These are phyloP conservation scores for Xerocomus potaroensis DNA, from an alignment of 768 basidiomycete genomes.

Conservation along the genomic window DNA sequence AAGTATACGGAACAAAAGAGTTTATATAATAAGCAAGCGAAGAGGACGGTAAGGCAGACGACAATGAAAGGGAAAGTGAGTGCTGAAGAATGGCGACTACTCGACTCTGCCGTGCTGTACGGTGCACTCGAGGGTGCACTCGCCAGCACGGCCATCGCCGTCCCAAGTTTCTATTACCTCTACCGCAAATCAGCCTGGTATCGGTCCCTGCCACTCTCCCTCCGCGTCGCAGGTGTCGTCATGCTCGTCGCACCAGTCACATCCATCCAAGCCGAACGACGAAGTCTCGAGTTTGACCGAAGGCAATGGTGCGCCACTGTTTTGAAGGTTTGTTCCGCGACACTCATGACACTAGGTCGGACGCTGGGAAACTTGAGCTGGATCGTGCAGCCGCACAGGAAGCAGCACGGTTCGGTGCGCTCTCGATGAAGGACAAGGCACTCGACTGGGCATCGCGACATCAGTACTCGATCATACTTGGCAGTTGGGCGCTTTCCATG, in stretches of 20 bases:
- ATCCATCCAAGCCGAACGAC: slow-evolving; percentile 71
- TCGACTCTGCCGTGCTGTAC: slow-evolving; percentile 51
- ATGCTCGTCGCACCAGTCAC: slow-evolving; percentile 61
- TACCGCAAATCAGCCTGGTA: slow-evolving; percentile 56
- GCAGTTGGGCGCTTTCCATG: slow-evolving; percentile 70
- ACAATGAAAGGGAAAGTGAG: slow-evolving; percentile 30
- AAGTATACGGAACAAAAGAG: no score
- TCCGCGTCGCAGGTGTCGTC: slow-evolving; percentile 69
- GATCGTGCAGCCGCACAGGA: slow-evolving; percentile 37
- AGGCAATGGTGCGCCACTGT: slow-evolving; percentile 48
- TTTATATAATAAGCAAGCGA: no score
- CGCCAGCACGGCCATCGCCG: slow-evolving; percentile 43
- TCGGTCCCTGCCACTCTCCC: slow-evolving; percentile 56
- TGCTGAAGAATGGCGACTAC: slow-evolving; percentile 50
- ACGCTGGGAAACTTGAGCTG: slow-evolving; percentile 48
- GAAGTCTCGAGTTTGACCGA: slow-evolving; percentile 60
- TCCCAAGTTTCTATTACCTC: slow-evolving; percentile 48
- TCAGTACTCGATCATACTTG: slow-evolving; percentile 70
- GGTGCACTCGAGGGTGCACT: slow-evolving; percentile 58
- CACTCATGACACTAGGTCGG: slow-evolving; percentile 24
- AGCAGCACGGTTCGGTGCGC: slow-evolving; percentile 44
- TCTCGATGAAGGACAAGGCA: slow-evolving; percentile 50
- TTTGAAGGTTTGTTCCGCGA: not conserved
- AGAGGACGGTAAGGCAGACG: no score
- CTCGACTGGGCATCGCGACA: slow-evolving; percentile 62